These are phyloP conservation scores for Entomortierella chlamydospora DNA, from an alignment of 192 early-diverging fungal species.

Conservation along the genomic window DNA sequence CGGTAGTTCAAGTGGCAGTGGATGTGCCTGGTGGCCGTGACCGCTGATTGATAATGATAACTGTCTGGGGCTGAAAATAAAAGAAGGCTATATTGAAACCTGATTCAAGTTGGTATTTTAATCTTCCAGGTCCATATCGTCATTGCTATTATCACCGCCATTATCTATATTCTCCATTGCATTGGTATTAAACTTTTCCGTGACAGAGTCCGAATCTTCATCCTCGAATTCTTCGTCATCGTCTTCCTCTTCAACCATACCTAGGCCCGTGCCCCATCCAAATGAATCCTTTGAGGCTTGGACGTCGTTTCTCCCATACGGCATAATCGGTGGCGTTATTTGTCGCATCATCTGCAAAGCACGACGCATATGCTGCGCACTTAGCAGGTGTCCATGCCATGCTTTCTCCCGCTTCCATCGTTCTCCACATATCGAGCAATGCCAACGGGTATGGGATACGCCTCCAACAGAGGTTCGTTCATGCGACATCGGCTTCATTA, in stretches of 20 bases:
- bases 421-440: conserved; percentile 23
- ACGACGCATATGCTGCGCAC: conserved; percentile 32
- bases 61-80: not conserved
- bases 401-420: conserved; percentile 19
- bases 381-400: conserved; percentile 28
- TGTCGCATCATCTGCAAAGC: conserved; percentile 5
- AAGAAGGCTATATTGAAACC: too few species aligned
- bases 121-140: not conserved
- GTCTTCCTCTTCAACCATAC: conserved; percentile 23
- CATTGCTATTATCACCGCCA: not conserved
- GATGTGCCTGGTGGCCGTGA: not conserved
- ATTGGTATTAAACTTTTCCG: not conserved
- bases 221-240: conserved; percentile 18
- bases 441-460: not conserved
- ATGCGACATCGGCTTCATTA: too few species aligned
- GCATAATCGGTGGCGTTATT: not conserved
- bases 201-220: not conserved
- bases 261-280: conserved; percentile 31
- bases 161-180: conserved; percentile 6
- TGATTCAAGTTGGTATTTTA: not conserved
- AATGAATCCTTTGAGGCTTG: conserved; percentile 28
- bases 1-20: too few species aligned
- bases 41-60: not conserved
- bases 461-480: not conserved
- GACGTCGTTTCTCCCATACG: conserved; percentile 17